phyloP scores from a whole-genome alignment of 306 rosid species.

The Astragalus glycyphyllos region DNA sequence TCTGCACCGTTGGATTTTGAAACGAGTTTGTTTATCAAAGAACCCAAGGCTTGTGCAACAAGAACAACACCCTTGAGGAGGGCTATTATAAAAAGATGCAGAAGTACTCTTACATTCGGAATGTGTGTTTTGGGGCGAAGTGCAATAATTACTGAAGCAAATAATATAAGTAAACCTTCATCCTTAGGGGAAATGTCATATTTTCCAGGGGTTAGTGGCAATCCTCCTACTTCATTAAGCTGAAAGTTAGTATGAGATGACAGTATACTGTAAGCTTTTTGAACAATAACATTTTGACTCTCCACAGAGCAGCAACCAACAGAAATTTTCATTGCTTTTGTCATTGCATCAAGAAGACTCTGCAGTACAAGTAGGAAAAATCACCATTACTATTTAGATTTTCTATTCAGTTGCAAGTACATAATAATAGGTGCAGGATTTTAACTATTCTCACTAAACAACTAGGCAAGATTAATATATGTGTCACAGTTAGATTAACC shows the following conservation, averaged over 20 bases:
- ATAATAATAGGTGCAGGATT: not conserved
- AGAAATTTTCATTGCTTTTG: conserved; percentile 72
- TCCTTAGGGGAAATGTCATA: conserved; percentile 58
- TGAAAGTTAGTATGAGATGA: conserved; percentile 59
- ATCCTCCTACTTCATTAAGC: conserved; percentile 57
- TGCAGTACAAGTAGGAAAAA: conserved; percentile 52
- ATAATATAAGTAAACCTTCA: conserved; percentile 71
- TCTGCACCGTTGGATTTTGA: conserved; percentile 51
- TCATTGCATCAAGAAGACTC: conserved; percentile 79
- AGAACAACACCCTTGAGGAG: conserved; percentile 76
- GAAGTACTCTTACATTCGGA: conserved; percentile 59
- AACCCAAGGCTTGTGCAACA: conserved; percentile 93
- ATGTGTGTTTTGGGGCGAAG: conserved; percentile 60
- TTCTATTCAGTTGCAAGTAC: conserved; percentile 33
- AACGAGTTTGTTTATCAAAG: conserved; percentile 80
- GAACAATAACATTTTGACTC: conserved; percentile 66
- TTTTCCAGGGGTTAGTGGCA: conserved; percentile 53
- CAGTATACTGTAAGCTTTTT: conserved; percentile 67
- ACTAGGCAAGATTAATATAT: conserved; percentile 23
- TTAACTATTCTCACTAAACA: conserved; percentile 14
- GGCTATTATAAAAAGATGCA: conserved; percentile 63
- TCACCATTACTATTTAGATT: conserved; percentile 28
- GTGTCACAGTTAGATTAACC: conserved; percentile 54
- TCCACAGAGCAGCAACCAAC: conserved; percentile 72
- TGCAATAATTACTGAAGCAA: conserved; percentile 80